Evolutionary conservation across 148 eudicot genomes (phyloP), one percentile per base, ranked within the genome.

Genomic region (Nepenthes mirabilis): DNA sequence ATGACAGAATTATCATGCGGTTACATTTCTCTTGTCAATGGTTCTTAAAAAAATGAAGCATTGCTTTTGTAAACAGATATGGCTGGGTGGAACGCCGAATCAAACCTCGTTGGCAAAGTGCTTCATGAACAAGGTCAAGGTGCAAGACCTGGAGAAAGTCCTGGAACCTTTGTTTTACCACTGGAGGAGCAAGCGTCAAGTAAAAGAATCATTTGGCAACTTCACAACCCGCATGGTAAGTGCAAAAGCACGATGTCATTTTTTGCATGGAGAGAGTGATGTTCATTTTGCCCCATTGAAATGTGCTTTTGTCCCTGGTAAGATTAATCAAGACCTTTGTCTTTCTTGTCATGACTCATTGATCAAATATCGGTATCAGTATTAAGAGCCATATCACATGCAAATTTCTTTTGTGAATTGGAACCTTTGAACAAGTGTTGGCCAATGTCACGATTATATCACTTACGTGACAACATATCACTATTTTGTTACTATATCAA

Each of bases 81-180:
- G 99, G 99, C 95, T 93, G 23, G 96, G 99, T 5, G 99, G 99
- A 50, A 88, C 91, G 5, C 95, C 95, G 11, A 89, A 89, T 74
- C 99, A 93, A 64, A 77, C 79, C 14, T 55, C 87, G 7, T 56
- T 93, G 62, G 99, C 99, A 33, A 65, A 33, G 68, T 52, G 68
- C 51, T 93, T 88, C 75, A 77, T 79, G 80, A 79, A 93, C 65
- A 93, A 89, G 83, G 95, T 93, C 64, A 93, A 93, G 76, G 61
- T 93, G 65, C 96, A 93, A 48, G 87, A 86, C 65, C 77, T 93
- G n/a, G 99, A 93, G 79, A 89, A 86, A 74, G 95, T 93, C 45
- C 66, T 89, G 55, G 96, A 93, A 68, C 99, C 99, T 61, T 77
- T 93, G 60, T 88, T 93, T 71, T 89, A 78, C 69, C 53, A 86